Evolutionary conservation across 2,329 filamentous ascomycete species (phyloP), one percentile per base, ranked within the genome.

Genomic region (Pyrenochaeta sp.): DNA sequence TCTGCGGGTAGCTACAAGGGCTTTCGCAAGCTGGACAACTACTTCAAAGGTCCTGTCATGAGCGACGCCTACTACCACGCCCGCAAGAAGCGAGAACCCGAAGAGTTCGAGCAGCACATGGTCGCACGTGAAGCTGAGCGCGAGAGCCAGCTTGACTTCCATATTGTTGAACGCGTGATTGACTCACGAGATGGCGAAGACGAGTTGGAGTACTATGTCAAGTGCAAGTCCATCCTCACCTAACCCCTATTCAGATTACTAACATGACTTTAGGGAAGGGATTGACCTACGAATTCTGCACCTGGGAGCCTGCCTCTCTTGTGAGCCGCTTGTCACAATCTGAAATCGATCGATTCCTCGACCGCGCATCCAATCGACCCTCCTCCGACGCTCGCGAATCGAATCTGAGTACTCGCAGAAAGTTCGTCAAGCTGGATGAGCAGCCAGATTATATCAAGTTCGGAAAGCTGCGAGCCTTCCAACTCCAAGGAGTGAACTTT

Each of bases 401-500:
- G 3, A 95, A 88, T 60, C 78, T 82, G 17, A 81, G 85, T 36
- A 93, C 90, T 1, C 85, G 94, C 17, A 59, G 60, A 23, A 68
- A 65, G 44, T 72, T 68, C 36, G 58, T 65, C 28, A 66, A 64
- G 41, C 90, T 95, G 53, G 87, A 89, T 50, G 83, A 85, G 44
- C 93, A 97, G 61, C 94, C 94, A 1, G 80, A 82, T 22, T 99
- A 96, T 67, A 85, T 99, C 72, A 82, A 86, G 55, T 84, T 85
- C 57, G 94, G 94, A 29, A 84, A 94, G 69, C 82, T 99, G 38
- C 87, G 94, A 57, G 87, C 92, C 53, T 99, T 99, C 68, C 95
- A 99, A 72, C 81, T 97, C 60, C 90, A 88, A 55, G 94, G 95
- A 20, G 78, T 99, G 48, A 97, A 97, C 75, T 99, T 96, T 72